Percentiles rank a stretch among this genome's conserved stretches.
Conservation (phyloP, 257 asterid species). For the Phtheirospermum japonicum region DNA sequence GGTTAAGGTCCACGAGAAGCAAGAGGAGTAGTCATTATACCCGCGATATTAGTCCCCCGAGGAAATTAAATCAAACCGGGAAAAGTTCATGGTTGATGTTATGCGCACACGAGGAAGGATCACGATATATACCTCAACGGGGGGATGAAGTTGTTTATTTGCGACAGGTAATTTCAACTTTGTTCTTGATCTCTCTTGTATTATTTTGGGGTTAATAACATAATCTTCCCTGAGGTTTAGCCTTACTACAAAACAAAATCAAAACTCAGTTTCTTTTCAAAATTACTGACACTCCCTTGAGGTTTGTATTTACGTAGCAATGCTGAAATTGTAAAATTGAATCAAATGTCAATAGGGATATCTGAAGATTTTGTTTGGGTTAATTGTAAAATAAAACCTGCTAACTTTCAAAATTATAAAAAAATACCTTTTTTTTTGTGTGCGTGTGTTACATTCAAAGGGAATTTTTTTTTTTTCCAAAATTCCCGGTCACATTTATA, state of each 20-base stretch:
- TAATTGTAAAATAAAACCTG: no score
- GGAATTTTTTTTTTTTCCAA: no score
- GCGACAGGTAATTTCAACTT: conserved; percentile 61
- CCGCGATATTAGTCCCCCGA: conserved; percentile 59
- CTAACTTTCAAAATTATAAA: background rate
- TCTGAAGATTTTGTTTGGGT: no score
- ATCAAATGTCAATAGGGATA: no score
- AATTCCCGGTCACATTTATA: no score
- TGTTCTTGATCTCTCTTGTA: conserved; percentile 7
- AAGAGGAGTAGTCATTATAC: conserved; percentile 53
- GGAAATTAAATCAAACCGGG: conserved; percentile 58
- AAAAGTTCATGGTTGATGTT: conserved; percentile 84
- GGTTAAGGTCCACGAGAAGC: conserved; percentile 67
- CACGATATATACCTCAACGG: conserved; percentile 78
- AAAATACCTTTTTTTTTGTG: no score
- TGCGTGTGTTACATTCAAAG: no score
- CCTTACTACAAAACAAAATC: background rate
- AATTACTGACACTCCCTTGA: background rate
- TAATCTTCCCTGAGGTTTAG: background rate
- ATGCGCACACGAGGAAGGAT: conserved; percentile 79
- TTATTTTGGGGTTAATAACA: background rate
- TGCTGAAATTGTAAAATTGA: no score
- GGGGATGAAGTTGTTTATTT: conserved; percentile 85
- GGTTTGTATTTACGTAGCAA: background rate
- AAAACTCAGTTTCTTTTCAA: background rate